Base-by-base conservation (phyloP, 805 yeast species). In the Ogataea wickerhamii region DNA sequence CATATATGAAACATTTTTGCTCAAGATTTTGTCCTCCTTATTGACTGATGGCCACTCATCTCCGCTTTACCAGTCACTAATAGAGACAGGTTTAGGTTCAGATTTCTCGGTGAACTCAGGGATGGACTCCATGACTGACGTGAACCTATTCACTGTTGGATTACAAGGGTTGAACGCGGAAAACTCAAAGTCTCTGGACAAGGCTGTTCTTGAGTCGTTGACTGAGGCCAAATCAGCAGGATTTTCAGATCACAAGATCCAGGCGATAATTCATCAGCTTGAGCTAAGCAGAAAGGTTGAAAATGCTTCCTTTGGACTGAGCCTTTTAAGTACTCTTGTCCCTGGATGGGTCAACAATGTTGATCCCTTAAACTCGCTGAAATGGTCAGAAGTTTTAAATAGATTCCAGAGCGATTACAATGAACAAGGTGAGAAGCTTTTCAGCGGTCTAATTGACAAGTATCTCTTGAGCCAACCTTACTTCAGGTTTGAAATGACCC, bases 1-100 rank as follows among this genome's bases (percentile, higher is more conserved):
- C 50, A 69, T 73, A 7, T 82, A 84, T 52, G 82, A 79, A 37
- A 67, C 87, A 0, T 84, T 89, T 57, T 70, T 83, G 31, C 68
- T 88, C 71, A 82, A 80, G 40, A 66, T 88, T 7, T 63, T 88
- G 33, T 76, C 85, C 16, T 74, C 80, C 18, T 65, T 93, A 36
- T 66, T 93, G 23, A 75, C 82, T 48, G 96, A 87, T 56, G 98
- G 98, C 2, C 98, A 91, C 55, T 83, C 93, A 10, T 82, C 98
- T 5, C 91, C 95, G 5, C 69, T 93, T 38, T 87, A 89, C 60
- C 87, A 88, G 60, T 76, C 76, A n/a, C 67, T 93, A 38, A 83
- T 93, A 38, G 98, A 93, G 58, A 63, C 83, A 1, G 93, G 91
- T 1, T 56, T 81, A 23, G 98, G 93, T 28, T 76, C 85, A 36